Base-by-base conservation (phyloP, 805 yeast genomes). In the Metschnikowia kunwiensis region DNA sequence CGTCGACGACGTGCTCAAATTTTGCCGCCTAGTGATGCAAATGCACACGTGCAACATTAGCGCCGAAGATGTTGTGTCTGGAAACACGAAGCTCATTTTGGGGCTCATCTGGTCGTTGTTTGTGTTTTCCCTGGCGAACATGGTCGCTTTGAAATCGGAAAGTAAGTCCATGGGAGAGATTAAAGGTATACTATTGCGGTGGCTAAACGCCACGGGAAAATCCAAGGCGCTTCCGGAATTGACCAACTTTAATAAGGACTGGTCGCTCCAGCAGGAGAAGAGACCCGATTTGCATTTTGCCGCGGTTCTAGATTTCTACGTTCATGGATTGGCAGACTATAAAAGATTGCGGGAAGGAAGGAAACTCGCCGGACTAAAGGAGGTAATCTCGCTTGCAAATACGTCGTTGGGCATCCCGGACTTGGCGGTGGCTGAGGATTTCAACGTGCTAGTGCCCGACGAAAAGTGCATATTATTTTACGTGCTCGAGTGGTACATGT, bases 391-490 rank as follows among this genome's bases (percentile, higher is more conserved):
- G 2, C 53, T 63, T 19, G 79, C 80, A 0, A 61, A 69, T 10
- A 58, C 64, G 11, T 47, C 64, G 7, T 55, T 75, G 16, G 75
- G 73, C 1, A 74, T 80, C 19, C 75, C 78, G 1, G 65, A 61
- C 31, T 56, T 80, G 33, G 65, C 78, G 5, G 81, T 77, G 35
- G 70, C 66, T 1, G 79, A 75, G 23, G 84, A 78, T 55, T 65
- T 79, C 39, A 60, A 60, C 24, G 60, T 65, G 15, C 50, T 60
- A 10, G 63, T 61, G 16, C 82, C 82, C 0, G 86, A 80, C 44
- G 86, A 80, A 44, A 71, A 75, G 44, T 69, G 80, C 26, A 63
- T 80, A 11, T 66, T 80, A 46, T 70, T 80, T 12, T 80, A 76
- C 50, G 55, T 79, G 8, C 70, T 80, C 10, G 74, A 78, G 47